Evolutionary conservation across 768 basidiomycete species (phyloP).

Genomic region (Melanogaster broomeanus): DNA sequence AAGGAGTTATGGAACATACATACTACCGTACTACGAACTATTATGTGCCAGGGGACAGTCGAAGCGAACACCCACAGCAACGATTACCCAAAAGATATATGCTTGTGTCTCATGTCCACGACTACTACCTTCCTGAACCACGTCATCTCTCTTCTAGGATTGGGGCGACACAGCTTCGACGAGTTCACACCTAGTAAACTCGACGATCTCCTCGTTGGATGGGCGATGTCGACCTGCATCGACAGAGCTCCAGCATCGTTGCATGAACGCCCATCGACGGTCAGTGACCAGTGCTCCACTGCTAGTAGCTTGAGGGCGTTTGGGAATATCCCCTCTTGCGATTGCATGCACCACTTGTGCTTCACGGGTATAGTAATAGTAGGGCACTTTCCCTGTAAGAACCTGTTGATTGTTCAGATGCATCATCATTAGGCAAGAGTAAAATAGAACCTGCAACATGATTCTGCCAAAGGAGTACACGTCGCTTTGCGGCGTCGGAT

Average conservation of each 20-base stretch:
- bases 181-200: not conserved
- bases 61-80: no score
- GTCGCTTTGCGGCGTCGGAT: conserved; percentile 31
- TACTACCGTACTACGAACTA: no score
- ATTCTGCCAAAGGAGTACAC: conserved; percentile 25
- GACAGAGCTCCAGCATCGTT: conserved; percentile 18
- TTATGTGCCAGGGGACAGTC: no score
- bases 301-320: no score
- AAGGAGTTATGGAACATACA: no score
- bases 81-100: no score
- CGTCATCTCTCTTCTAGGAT: no score
- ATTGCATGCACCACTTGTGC: conserved; percentile 4
- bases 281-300: not conserved
- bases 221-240: conserved; percentile 26
- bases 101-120: conserved; percentile 16
- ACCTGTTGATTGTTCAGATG: not conserved
- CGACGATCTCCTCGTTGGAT: conserved; percentile 23
- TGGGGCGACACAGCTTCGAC: not conserved
- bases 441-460: not conserved
- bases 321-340: not conserved
- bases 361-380: conserved; percentile 3
- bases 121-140: no score
- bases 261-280: not conserved
- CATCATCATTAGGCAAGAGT: no score
- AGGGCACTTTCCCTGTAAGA: conserved; percentile 3